Percentiles rank a stretch among this genome's conserved stretches.
Conservation (phyloP, 768 basidiomycete species). For the Dacryopinax primogenitus region DNA sequence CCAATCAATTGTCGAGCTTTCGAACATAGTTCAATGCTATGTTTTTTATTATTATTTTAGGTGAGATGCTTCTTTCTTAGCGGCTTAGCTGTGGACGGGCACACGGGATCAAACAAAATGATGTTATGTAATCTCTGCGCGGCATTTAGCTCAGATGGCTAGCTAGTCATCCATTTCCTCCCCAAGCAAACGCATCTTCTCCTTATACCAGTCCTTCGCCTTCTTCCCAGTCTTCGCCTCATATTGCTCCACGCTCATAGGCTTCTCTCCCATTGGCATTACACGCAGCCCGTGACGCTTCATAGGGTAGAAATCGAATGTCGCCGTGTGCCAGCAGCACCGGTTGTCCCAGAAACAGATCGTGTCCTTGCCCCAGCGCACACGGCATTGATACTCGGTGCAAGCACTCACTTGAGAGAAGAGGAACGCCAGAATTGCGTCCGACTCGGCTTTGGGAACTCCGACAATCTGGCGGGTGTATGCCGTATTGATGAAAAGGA, state of each 20-base stretch:
- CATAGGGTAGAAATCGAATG: slow-evolving; percentile 31
- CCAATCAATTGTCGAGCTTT: no score
- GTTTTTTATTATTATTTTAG: no score
- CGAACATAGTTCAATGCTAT: no score
- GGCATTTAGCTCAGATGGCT: no score
- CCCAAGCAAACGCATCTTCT: slow-evolving; percentile 23
- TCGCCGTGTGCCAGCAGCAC: slow-evolving; percentile 27
- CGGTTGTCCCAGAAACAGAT: slow-evolving; percentile 29
- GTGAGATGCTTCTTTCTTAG: no score
- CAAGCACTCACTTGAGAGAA: slow-evolving; percentile 19
- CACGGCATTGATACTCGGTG: slow-evolving; percentile 29
- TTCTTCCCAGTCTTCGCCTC: slow-evolving; percentile 21
- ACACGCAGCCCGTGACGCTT: slow-evolving; percentile 27
- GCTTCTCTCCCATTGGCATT: slow-evolving; percentile 27
- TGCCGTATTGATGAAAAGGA: slow-evolving; percentile 26
- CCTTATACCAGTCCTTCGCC: slow-evolving; percentile 26
- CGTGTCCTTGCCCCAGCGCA: slow-evolving; percentile 27
- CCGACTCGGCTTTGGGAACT: slow-evolving; percentile 26
- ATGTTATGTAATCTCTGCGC: no score
- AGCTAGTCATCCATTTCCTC: slow-evolving; percentile 12
- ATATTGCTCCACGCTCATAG: slow-evolving; percentile 26
- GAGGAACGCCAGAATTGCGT: slow-evolving; percentile 27
- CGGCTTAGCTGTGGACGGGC: no score
- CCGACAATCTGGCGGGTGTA: slow-evolving; percentile 28
- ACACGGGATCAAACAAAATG: no score